Conservation (phyloP, 2,329 filamentous ascomycete species). For the Penicillium corylophilum region DNA sequence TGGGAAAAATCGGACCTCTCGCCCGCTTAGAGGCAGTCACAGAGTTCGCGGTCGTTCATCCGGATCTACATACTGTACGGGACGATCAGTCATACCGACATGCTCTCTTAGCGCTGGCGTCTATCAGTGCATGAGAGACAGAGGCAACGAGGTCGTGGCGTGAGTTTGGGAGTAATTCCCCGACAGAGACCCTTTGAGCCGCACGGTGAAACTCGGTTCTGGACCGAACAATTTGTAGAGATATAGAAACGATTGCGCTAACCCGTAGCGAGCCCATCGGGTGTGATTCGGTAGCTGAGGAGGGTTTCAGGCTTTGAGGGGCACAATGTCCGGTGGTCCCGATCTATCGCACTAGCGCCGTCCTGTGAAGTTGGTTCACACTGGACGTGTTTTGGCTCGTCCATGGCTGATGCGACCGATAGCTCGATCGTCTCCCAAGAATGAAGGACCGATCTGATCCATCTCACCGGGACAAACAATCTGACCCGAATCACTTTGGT, state of each 20-base stretch:
- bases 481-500: not conserved
- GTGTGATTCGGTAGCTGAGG: not conserved
- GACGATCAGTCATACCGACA: slow-evolving; percentile 15
- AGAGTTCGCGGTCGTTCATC: slow-evolving; percentile 3
- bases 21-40: not conserved
- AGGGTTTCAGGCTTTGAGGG: not conserved
- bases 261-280: not conserved
- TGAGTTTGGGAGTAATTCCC: not conserved
- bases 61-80: slow-evolving; percentile 9
- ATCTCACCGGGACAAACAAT: not conserved
- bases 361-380: not conserved
- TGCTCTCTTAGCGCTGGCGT: not conserved
- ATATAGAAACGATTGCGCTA: not conserved
- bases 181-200: not conserved
- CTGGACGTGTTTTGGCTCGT: not conserved
- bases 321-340: not conserved
- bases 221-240: slow-evolving; percentile 1
- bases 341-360: not conserved
- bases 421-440: not conserved
- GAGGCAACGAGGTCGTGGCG: not conserved
- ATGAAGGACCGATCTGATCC: slow-evolving; percentile 6
- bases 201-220: not conserved
- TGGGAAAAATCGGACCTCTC: not conserved
- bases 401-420: not conserved
- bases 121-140: not conserved